A percentile compares a stretch with the other conserved stretches of the same genome.
phyloP scores from a whole-genome alignment of 2,329 filamentous ascomycete species.

The Rhynchosporium secalis region DNA sequence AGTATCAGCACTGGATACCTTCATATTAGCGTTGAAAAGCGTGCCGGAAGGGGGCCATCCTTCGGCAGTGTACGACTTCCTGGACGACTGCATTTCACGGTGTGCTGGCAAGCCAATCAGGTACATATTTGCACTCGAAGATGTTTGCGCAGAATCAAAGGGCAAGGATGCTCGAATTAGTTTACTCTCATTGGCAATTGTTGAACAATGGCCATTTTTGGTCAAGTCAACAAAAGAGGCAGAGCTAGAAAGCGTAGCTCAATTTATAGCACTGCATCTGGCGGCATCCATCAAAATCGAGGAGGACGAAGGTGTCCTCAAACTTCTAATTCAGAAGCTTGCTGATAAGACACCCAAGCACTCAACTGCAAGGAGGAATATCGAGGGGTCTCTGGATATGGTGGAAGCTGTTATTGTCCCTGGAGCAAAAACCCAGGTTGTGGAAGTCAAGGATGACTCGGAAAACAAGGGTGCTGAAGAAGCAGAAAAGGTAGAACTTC shows the following conservation, averaged over 20 bases:
- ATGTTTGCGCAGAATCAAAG: constrained; percentile 44
- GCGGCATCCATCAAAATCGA: constrained; percentile 53
- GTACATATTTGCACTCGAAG: constrained; percentile 71
- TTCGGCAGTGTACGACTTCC: constrained; percentile 61
- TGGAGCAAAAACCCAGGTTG: constrained; percentile 11
- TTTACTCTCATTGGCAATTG: constrained; percentile 66
- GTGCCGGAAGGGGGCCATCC: constrained; percentile 40
- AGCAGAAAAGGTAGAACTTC: constrained; percentile 24
- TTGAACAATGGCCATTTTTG: constrained; percentile 77
- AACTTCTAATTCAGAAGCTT: constrained; percentile 47
- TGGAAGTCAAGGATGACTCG: neutral
- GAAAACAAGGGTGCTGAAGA: constrained; percentile 17
- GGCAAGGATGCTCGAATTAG: constrained; percentile 50
- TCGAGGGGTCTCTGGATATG: constrained; percentile 33
- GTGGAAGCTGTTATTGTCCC: constrained; percentile 34
- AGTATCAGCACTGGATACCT: constrained; percentile 48
- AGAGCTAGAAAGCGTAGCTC: constrained; percentile 50
- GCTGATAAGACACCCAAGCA: constrained; percentile 41
- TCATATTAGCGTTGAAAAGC: constrained; percentile 44
- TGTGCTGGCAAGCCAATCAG: constrained; percentile 78
- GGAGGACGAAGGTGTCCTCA: constrained; percentile 50
- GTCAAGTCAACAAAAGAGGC: constrained; percentile 51
- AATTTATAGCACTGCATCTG: constrained; percentile 60
- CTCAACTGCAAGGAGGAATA: constrained; percentile 38
- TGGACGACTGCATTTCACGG: constrained; percentile 81